Evolutionary conservation across 1,284 basidiomycete species (phyloP).

Genomic region (Trichosporon ovoides): DNA sequence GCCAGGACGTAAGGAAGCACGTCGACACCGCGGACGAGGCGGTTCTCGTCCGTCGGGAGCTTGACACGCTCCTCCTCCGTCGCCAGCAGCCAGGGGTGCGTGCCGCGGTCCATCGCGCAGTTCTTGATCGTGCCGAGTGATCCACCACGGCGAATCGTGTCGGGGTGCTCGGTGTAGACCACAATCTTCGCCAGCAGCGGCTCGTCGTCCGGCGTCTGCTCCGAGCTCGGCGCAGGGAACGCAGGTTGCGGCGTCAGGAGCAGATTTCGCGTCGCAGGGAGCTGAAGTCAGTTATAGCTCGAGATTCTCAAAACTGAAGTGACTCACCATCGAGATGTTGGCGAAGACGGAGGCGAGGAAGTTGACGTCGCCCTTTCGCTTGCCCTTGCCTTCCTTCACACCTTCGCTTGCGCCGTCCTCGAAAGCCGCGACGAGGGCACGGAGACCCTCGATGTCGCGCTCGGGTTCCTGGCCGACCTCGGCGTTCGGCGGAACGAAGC

Average conservation of each 20-base stretch:
- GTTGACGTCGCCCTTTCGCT: constrained; percentile 69
- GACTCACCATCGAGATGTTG: constrained; percentile 73
- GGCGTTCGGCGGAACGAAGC: constrained; percentile 57
- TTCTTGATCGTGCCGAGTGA: constrained; percentile 75
- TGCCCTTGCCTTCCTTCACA: constrained; percentile 51
- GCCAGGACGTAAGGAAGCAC: constrained; percentile 76
- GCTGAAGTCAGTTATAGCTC: constrained; percentile 14
- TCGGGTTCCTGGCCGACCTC: constrained; percentile 55
- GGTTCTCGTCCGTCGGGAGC: constrained; percentile 40
- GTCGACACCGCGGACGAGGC: constrained; percentile 69
- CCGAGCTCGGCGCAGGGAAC: constrained; percentile 38
- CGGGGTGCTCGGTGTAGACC: constrained; percentile 80
- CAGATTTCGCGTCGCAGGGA: constrained; percentile 38
- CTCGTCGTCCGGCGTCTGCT: constrained; percentile 51
- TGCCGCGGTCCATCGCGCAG: constrained; percentile 44
- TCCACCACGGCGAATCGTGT: constrained; percentile 77
- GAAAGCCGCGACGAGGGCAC: constrained; percentile 79
- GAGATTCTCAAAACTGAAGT: constrained; percentile 16
- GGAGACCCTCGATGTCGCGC: constrained; percentile 60
- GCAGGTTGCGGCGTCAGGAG: constrained; percentile 43
- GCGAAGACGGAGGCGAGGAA: constrained; percentile 89
- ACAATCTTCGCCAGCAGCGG: constrained; percentile 76
- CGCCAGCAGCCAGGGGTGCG: constrained; percentile 44
- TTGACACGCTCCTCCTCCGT: constrained; percentile 44
- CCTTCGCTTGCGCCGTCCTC: constrained; percentile 63